phyloP scores from a whole-genome alignment of 345 rosid species.

The Salix caprea region DNA sequence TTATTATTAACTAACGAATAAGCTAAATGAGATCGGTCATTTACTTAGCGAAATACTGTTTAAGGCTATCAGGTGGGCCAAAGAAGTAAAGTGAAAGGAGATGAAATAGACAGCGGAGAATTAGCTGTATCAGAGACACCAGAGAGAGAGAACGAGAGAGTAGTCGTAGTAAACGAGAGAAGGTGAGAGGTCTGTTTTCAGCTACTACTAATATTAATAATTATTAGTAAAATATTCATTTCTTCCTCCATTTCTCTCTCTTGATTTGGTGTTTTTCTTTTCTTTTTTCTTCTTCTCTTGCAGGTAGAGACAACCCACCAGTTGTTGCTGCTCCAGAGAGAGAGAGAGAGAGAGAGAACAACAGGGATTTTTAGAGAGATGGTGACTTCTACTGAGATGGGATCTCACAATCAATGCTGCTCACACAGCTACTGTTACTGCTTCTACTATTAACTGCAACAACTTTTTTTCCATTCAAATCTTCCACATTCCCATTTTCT shows the following conservation, averaged over 20 bases:
- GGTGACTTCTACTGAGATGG: slow-evolving; percentile 2
- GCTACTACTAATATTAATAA: background rate
- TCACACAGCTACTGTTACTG: background rate
- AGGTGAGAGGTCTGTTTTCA: slow-evolving; percentile 6
- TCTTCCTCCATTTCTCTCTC: background rate
- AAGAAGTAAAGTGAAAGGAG: too few relatives aligned
- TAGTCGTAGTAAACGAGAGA: background rate
- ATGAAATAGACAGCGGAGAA: too few relatives aligned
- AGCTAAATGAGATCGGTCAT: too few relatives aligned
- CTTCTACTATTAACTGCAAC: background rate
- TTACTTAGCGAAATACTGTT: too few relatives aligned
- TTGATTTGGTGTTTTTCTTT: background rate
- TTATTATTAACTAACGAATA: too few relatives aligned
- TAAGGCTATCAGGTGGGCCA: too few relatives aligned
- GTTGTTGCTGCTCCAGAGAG: slow-evolving; percentile 1
- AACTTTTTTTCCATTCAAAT: slow-evolving; percentile 1
- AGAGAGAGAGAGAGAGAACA: background rate
- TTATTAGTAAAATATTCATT: background rate
- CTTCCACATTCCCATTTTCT: background rate
- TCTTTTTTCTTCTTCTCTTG: background rate
- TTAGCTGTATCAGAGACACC: too few relatives aligned
- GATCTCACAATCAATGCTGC: slow-evolving; percentile 1
- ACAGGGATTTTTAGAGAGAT: background rate
- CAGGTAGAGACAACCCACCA: slow-evolving; percentile 11
- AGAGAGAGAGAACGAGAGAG: too few relatives aligned